Conservation (phyloP, 306 rosid species). For the Morella rubra region DNA sequence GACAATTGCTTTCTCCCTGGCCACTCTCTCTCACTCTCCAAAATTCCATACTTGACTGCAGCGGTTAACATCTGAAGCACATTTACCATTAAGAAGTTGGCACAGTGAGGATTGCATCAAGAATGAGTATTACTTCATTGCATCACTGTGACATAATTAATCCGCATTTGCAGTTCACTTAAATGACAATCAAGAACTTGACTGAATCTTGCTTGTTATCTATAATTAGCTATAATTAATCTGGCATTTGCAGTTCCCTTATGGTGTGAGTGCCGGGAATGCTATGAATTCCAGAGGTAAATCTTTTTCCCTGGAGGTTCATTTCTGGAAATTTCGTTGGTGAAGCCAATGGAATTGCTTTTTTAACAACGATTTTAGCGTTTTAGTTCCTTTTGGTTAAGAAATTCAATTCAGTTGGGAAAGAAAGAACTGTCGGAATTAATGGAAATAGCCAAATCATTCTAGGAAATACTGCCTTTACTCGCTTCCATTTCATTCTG, state of each 20-base stretch:
- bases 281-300: background rate
- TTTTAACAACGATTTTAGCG: background rate
- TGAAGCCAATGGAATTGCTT: background rate
- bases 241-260: background rate
- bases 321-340: background rate
- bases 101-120: background rate
- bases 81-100: background rate
- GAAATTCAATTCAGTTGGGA: no score
- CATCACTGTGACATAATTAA: background rate
- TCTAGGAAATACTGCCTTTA: slow-evolving; percentile 6
- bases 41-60: background rate
- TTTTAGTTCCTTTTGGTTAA: no score
- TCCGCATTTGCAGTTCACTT: background rate
- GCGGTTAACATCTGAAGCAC: background rate
- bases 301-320: background rate
- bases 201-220: background rate
- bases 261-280: background rate
- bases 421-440: background rate
- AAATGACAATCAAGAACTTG: background rate
- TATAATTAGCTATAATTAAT: no score
- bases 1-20: background rate
- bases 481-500: slow-evolving; percentile 13
- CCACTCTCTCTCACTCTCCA: background rate
- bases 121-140: background rate
- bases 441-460: background rate